Evolutionary conservation across 345 rosid species (phyloP), one percentile per base, ranked within the genome.

Genomic region (Brassica cretica): DNA sequence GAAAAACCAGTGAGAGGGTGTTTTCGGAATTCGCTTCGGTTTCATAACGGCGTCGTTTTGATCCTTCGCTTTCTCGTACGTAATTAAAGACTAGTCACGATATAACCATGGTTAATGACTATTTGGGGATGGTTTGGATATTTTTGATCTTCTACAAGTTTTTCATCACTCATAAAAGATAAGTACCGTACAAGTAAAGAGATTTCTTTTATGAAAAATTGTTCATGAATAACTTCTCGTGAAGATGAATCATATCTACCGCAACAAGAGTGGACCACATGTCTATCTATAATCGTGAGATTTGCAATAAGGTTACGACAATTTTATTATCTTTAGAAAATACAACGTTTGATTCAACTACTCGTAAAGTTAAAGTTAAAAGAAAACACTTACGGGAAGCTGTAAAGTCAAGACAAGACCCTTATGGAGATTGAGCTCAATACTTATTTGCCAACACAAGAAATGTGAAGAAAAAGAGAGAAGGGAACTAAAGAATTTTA

Each of bases 171-270:
- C 10, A n/a, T 33, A 27, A 59, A 8, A 35, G 56, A 59, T 11
- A 61, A 25, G 68, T 44, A 74, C 53, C 6, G 29, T 73, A 64
- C 33, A 73, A 74, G 53, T 74, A 30, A 64, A 64, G 25, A 64
- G 53, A 49, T 12, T 64, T 62, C 27, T 5, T 39, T 1, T 4
- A 39, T 19, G 9, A 51, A 15, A 5, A 51, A n/a, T 72, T 39
- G 30, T 27, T 27, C 12, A 44, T 44, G 56, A 27, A 35, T 8
- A 35, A n/a, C 69, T 73, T 64, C 39, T 62, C 53, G 64, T 51
- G 70, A 51, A 19, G 62, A 21, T 21, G 24, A 21, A 21, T 62
- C 63, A 74, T 51, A 64, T 32, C 32, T 63, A 5, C 49, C n/a
- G 16, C 49, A 73, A 59, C 29, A 27, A 16, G 30, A 61, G 8